Conservation (phyloP, 1,139 yeast species). For the Candida anutae region DNA sequence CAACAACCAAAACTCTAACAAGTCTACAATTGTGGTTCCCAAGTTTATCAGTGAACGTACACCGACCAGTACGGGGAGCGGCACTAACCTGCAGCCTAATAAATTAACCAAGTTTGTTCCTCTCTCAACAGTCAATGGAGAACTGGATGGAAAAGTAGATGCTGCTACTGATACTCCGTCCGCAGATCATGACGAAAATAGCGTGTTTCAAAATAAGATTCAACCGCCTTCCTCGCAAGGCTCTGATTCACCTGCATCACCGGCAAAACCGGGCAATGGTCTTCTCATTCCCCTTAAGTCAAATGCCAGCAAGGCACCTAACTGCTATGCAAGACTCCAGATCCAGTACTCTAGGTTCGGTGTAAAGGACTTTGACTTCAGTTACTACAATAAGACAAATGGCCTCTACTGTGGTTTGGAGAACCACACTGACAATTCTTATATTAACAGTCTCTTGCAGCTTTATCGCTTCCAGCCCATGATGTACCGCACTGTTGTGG, state of each 20-base stretch:
- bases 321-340: slow-evolving; percentile 66
- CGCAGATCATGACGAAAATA: slow-evolving; percentile 14
- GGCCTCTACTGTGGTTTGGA: slow-evolving; percentile 71
- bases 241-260: background rate
- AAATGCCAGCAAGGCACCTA: slow-evolving; percentile 35
- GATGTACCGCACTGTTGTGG: slow-evolving; percentile 56
- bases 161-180: slow-evolving; percentile 3
- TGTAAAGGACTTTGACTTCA: slow-evolving; percentile 89
- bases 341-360: slow-evolving; percentile 88
- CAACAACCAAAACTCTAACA: slow-evolving; percentile 18
- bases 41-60: slow-evolving; percentile 65
- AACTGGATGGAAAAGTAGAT: slow-evolving; percentile 1
- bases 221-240: slow-evolving; percentile 3
- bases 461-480: slow-evolving; percentile 73
- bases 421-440: slow-evolving; percentile 75
- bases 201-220: slow-evolving; percentile 21
- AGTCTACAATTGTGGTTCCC: slow-evolving; percentile 27
- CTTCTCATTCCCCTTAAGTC: too few relatives aligned
- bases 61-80: background rate
- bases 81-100: background rate
- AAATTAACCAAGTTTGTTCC: background rate
- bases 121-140: background rate
- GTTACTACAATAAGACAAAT: slow-evolving; percentile 65
- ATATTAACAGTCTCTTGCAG: slow-evolving; percentile 74
- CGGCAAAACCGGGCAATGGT: background rate